Evolutionary conservation across 768 basidiomycete genomes (phyloP).

Genomic region (Leucocoprinus sp.): DNA sequence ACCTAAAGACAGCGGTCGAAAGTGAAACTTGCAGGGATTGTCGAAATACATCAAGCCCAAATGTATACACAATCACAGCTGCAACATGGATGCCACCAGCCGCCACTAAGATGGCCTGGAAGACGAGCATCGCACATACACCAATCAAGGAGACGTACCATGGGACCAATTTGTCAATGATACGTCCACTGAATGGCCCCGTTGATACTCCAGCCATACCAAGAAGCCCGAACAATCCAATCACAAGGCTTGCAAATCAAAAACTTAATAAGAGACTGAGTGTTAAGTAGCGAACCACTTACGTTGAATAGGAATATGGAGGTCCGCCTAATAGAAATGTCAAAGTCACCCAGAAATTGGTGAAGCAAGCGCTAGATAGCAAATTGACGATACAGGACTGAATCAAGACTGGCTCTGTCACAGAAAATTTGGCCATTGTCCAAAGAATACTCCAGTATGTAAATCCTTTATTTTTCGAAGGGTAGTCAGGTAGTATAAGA

Average conservation of each 20-base stretch:
- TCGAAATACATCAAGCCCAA: constrained; percentile 68
- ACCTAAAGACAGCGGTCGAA: constrained; percentile 53
- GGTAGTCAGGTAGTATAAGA: constrained; percentile 73
- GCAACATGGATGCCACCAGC: constrained; percentile 65
- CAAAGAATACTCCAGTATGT: constrained; percentile 62
- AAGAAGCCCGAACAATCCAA: constrained; percentile 69
- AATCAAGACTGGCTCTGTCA: constrained; percentile 73
- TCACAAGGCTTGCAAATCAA: constrained; percentile 30
- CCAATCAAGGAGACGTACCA: constrained; percentile 70
- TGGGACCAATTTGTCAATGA: constrained; percentile 63
- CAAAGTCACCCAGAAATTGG: constrained; percentile 63
- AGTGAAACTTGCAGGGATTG: constrained; percentile 68
- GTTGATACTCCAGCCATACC: constrained; percentile 64
- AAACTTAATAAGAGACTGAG: background rate
- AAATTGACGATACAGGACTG: constrained; percentile 60
- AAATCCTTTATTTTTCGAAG: constrained; percentile 58
- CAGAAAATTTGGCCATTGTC: constrained; percentile 69
- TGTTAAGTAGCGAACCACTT: constrained; percentile 17
- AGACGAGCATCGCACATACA: constrained; percentile 36
- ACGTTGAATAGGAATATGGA: constrained; percentile 73
- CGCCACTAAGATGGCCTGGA: constrained; percentile 57
- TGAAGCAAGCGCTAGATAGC: constrained; percentile 50
- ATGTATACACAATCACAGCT: constrained; percentile 59
- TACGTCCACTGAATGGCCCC: constrained; percentile 60
- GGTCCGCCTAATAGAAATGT: constrained; percentile 76